Percentiles rank a stretch among this genome's conserved stretches.
Conservation (phyloP, 495 filamentous ascomycete species). For the Rhypophila decipiens region DNA sequence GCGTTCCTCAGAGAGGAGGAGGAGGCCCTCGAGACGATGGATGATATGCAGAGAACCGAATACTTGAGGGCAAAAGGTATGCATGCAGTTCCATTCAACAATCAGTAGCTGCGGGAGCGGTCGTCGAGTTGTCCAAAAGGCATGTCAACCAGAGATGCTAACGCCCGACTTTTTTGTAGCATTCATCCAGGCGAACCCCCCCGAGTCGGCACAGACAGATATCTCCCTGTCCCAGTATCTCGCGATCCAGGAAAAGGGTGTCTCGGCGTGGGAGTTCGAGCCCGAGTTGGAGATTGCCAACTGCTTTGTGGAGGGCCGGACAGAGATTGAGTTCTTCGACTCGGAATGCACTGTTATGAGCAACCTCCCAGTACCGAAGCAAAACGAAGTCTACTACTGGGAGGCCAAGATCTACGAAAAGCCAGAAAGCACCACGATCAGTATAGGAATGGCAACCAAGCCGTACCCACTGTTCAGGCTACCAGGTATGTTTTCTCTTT, state of each 20-base stretch:
- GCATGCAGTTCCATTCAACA: slow-evolving; percentile 10
- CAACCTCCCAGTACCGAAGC: slow-evolving; percentile 93
- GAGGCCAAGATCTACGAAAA: slow-evolving; percentile 98
- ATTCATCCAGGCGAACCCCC: slow-evolving; percentile 89
- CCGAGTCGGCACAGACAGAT: slow-evolving; percentile 91
- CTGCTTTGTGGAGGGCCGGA: slow-evolving; percentile 93
- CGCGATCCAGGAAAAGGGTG: slow-evolving; percentile 97
- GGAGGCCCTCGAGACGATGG: slow-evolving; percentile 91
- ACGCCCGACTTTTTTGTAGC: slow-evolving; percentile 45
- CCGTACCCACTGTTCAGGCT: slow-evolving; percentile 92
- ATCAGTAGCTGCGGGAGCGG: too few relatives aligned
- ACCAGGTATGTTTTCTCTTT: slow-evolving; percentile 55
- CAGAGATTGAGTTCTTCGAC: slow-evolving; percentile 98
- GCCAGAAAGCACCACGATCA: slow-evolving; percentile 76
- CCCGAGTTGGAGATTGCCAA: slow-evolving; percentile 97
- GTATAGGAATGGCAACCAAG: slow-evolving; percentile 90
- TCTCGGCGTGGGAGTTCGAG: slow-evolving; percentile 98
- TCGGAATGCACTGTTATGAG: slow-evolving; percentile 95
- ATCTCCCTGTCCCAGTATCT: slow-evolving; percentile 96
- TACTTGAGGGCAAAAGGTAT: slow-evolving; percentile 94
- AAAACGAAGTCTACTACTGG: slow-evolving; percentile 99
- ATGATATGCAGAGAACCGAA: slow-evolving; percentile 82
- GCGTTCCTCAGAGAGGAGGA: slow-evolving; percentile 87
- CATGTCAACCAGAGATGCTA: not conserved
- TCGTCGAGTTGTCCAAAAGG: not conserved